Evolutionary conservation across 1,284 basidiomycete genomes (phyloP).

Genomic region (Naganishia albida): DNA sequence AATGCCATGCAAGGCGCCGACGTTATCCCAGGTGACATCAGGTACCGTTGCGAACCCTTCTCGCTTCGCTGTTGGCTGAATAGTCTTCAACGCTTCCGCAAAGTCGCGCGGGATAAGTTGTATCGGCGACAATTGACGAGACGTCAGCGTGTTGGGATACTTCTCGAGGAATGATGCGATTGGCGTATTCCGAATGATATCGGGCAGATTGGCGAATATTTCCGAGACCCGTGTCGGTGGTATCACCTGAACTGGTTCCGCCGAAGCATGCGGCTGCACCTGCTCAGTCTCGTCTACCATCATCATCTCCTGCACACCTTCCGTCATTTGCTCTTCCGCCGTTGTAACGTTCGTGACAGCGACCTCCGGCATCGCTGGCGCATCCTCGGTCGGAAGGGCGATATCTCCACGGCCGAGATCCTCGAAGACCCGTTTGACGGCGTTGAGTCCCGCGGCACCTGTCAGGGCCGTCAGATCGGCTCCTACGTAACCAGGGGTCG

Average conservation of each 20-base stretch:
- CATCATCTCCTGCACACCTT: conserved; percentile 34
- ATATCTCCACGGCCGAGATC: conserved; percentile 71
- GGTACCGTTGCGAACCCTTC: conserved; percentile 98
- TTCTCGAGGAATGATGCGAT: conserved; percentile 85
- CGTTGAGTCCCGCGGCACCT: conserved; percentile 90
- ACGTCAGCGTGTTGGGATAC: conserved; percentile 76
- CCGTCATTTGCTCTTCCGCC: conserved; percentile 28
- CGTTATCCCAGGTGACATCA: conserved; percentile 90
- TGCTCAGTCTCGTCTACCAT: conserved; percentile 30
- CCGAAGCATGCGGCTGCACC: neutral
- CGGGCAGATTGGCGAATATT: conserved; percentile 39
- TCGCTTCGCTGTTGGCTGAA: conserved; percentile 94
- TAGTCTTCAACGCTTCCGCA: conserved; percentile 70
- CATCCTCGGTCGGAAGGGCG: conserved; percentile 51
- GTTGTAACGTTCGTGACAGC: neutral
- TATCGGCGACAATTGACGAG: conserved; percentile 74
- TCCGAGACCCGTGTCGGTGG: conserved; percentile 4
- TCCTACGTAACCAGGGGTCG: conserved; percentile 95
- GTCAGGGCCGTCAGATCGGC: conserved; percentile 90
- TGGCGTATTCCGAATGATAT: conserved; percentile 62
- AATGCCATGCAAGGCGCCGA: conserved; percentile 84
- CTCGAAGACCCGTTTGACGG: conserved; percentile 94
- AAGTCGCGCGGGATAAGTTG: conserved; percentile 82
- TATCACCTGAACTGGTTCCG: neutral
- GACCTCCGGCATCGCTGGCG: neutral